Evolutionary conservation across 441 rosid species (phyloP).

Genomic region (Corymbia citriodora): DNA sequence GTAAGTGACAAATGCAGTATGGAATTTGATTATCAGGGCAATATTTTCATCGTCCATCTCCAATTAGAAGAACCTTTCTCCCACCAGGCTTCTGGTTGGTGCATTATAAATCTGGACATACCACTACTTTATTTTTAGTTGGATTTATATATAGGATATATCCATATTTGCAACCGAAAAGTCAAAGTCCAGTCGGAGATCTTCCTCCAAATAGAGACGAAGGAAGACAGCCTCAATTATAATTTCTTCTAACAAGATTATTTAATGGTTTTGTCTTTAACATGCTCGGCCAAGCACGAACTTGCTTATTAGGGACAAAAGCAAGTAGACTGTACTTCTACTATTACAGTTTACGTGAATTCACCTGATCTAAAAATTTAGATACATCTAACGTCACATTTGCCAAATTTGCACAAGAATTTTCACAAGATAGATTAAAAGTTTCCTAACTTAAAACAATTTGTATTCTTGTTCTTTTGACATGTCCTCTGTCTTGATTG

Average conservation of each 20-base stretch:
- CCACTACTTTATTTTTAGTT: too few relatives aligned
- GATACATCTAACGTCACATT: not conserved
- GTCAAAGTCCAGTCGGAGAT: not conserved
- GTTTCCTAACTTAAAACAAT: not conserved
- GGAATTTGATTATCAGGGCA: not conserved
- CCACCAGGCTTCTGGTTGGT: not conserved
- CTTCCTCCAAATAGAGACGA: too few relatives aligned
- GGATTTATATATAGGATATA: too few relatives aligned
- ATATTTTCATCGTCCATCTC: not conserved
- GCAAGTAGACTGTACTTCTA: not conserved
- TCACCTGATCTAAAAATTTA: not conserved
- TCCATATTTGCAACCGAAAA: not conserved
- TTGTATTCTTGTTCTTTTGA: not conserved
- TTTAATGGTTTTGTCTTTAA: too few relatives aligned
- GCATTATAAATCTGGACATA: not conserved
- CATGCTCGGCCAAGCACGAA: not conserved
- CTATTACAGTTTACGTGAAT: not conserved
- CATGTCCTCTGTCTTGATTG: not conserved
- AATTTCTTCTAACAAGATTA: not conserved
- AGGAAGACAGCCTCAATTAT: not conserved
- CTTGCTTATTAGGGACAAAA: not conserved
- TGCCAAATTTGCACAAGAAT: not conserved
- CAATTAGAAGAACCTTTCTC: not conserved
- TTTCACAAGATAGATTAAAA: not conserved
- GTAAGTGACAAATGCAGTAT: not conserved